Base-by-base conservation (phyloP, 2,329 filamentous ascomycete genomes). In the Pezicula radicicola region DNA sequence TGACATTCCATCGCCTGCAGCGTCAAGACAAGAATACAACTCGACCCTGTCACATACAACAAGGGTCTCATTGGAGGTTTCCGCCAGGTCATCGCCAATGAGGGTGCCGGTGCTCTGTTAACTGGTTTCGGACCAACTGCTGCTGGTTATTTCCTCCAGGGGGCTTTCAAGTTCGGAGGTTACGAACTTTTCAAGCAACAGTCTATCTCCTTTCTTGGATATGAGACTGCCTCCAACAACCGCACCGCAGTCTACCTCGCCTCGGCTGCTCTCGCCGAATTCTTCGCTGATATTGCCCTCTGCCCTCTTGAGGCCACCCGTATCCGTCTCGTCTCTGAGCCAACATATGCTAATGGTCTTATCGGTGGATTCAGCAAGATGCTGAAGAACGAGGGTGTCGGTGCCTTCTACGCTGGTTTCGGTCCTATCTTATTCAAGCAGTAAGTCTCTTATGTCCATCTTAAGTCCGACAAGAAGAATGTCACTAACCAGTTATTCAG, bases 181-280 rank as follows among this genome's bases (percentile, higher is more conserved):
- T 96, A 96, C 75, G 91, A 96, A 78, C 87, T 95, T 78, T 95
- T 96, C 88, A 95, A 96, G 87, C 84, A 92, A 79, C 88, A 94
- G 77, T 83, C 78, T 70, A 94, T 95, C 75, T 87, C 90, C 79
- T 57, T 79, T 58, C 75, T 95, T 67, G 91, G 91, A 68, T 85
- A 85, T 71, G 88, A 92, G 75, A 83, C 78, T 60, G 89, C 89
- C 64, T 79, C 80, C 66, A 81, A 90, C 73, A 90, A 92, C 84
- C 83, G 88, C 65, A 91, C 87, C 57, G 84, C 83, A 61, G 85
- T 93, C 75, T 93, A 93, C 81, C 82, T 91, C 61, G 88, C 80
- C 62, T 86, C 84, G 40, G 77, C 84, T 59, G 84, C 80, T 51
- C 71, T 75, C 50, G 84, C 83, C 55, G 84, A 88, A 70, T 81